Evolutionary conservation across 2,329 filamentous ascomycete species (phyloP).

Genomic region (Clarireedia homoeocarpa): DNA sequence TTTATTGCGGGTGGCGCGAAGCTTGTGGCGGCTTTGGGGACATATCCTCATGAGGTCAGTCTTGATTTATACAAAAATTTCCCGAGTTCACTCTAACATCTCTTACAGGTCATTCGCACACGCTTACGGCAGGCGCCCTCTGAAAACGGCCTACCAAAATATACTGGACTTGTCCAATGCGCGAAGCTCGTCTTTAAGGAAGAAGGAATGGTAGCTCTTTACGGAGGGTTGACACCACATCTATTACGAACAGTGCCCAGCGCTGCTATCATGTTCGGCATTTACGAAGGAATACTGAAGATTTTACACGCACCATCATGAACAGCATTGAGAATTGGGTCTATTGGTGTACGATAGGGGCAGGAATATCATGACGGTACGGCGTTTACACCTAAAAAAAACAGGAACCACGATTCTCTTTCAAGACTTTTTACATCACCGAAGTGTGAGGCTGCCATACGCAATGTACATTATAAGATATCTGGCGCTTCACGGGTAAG

Average conservation of each 20-base stretch:
- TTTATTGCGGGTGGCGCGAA: slow-evolving; percentile 78
- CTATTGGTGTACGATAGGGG: slow-evolving; percentile 3
- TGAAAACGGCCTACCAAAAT: slow-evolving; percentile 65
- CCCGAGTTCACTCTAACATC: slow-evolving; percentile 3
- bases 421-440: slow-evolving; percentile 1
- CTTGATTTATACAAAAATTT: neutral
- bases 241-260: slow-evolving; percentile 85
- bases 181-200: slow-evolving; percentile 83
- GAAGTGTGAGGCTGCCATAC: neutral
- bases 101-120: slow-evolving; percentile 64
- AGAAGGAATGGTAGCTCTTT: slow-evolving; percentile 78
- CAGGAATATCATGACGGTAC: slow-evolving; percentile 13
- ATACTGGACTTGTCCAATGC: slow-evolving; percentile 81
- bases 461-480: slow-evolving; percentile 6
- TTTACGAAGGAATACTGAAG: slow-evolving; percentile 44
- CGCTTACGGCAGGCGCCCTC: slow-evolving; percentile 78
- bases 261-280: slow-evolving; percentile 94
- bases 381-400: slow-evolving; percentile 17
- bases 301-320: slow-evolving; percentile 27
- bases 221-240: slow-evolving; percentile 87
- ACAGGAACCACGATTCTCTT: neutral
- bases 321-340: neutral
- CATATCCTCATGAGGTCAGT: slow-evolving; percentile 84
- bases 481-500: slow-evolving; percentile 1
- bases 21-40: slow-evolving; percentile 72